Percentiles rank a stretch among this genome's conserved stretches.
Conservation (phyloP, 768 basidiomycete species). For the Kwoniella europaea region DNA sequence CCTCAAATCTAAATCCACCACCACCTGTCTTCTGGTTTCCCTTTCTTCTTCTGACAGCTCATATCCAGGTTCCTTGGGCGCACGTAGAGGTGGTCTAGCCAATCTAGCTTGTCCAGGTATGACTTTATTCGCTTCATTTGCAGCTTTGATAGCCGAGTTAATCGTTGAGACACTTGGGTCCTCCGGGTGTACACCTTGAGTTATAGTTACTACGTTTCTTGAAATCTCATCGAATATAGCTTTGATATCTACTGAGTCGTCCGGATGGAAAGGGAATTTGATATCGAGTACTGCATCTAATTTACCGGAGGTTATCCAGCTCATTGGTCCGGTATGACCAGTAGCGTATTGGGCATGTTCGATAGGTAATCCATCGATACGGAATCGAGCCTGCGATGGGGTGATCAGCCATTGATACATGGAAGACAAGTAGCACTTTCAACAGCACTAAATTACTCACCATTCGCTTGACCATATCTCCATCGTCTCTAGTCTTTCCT, state of each 20-base stretch:
- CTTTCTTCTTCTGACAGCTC: slow-evolving; percentile 35
- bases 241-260: slow-evolving; percentile 71
- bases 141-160: slow-evolving; percentile 27
- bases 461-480: slow-evolving; percentile 84
- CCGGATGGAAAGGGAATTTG: slow-evolving; percentile 86
- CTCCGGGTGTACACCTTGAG: slow-evolving; percentile 47
- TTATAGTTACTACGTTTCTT: slow-evolving; percentile 71
- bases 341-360: slow-evolving; percentile 89
- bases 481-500: slow-evolving; percentile 85
- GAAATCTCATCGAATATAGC: slow-evolving; percentile 87
- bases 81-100: slow-evolving; percentile 80
- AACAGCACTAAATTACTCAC: slow-evolving; percentile 60
- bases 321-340: slow-evolving; percentile 81
- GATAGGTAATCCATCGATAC: slow-evolving; percentile 94
- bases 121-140: slow-evolving; percentile 59
- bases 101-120: slow-evolving; percentile 88
- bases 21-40: slow-evolving; percentile 50
- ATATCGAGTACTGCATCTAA: slow-evolving; percentile 96
- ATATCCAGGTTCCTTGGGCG: slow-evolving; percentile 62
- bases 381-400: slow-evolving; percentile 75
- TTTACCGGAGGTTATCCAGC: slow-evolving; percentile 97
- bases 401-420: not conserved
- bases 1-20: slow-evolving; percentile 87
- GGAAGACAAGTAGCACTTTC: slow-evolving; percentile 8
- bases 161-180: slow-evolving; percentile 28